Evolutionary conservation across 176 grass and related monocot species (phyloP).

Genomic region (Zea mays): Zm-B73-REFERENCE-NAM-5.0 NC_050097.1:215010501-215011000

Average conservation of each 20-base stretch:
- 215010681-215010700: constrained; percentile 7
- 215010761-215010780: not conserved
- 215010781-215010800: not conserved
- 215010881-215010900: not conserved
- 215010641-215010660: not conserved
- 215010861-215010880: not conserved
- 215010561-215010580: no score
- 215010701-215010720: not conserved
- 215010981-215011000: constrained; percentile 10
- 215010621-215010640: not conserved
- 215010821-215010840: not conserved
- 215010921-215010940: no score
- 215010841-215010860: not conserved
- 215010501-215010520: no score
- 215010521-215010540: no score
- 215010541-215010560: no score
- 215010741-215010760: no score
- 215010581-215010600: no score
- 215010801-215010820: not conserved
- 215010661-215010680: constrained; percentile 1
- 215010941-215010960: not conserved
- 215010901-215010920: not conserved
- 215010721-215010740: no score
- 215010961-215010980: not conserved
- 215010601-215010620: no score